Evolutionary conservation across 768 basidiomycete species (phyloP).

Genomic region (Sporobolomyces pararoseus): DNA sequence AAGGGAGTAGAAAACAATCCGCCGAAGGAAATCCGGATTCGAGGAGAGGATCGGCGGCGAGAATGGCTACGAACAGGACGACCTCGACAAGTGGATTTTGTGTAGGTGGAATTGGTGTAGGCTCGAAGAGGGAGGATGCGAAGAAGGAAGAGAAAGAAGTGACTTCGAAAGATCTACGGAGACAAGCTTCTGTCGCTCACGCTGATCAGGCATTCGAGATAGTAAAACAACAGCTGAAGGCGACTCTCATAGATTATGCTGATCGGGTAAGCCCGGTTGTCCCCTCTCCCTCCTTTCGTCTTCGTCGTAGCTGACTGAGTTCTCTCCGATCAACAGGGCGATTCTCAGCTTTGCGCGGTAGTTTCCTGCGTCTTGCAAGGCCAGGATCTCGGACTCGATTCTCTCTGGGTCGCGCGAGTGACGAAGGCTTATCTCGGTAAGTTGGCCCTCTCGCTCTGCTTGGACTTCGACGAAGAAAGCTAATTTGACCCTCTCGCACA

Average conservation of each 20-base stretch:
- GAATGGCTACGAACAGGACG: background rate
- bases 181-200: background rate
- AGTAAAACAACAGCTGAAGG: slow-evolving; percentile 27
- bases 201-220: slow-evolving; percentile 6
- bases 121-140: background rate
- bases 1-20: slow-evolving; percentile 19
- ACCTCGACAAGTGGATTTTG: background rate
- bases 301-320: too few relatives aligned
- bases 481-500: background rate
- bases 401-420: slow-evolving; percentile 25
- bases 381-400: slow-evolving; percentile 13
- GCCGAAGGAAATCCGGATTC: slow-evolving; percentile 6
- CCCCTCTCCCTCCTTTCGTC: background rate
- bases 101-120: background rate
- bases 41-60: slow-evolving; percentile 11
- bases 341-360: slow-evolving; percentile 31
- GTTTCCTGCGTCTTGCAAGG: slow-evolving; percentile 24
- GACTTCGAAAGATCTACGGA: slow-evolving; percentile 8
- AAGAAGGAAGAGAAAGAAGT: background rate
- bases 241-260: slow-evolving; percentile 31
- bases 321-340: too few relatives aligned
- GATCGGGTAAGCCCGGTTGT: slow-evolving; percentile 21
- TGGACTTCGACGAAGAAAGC: background rate
- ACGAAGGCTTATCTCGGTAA: slow-evolving; percentile 37
- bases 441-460: background rate